These are phyloP conservation scores for Cucumis hystrix DNA, from an alignment of 306 rosid genomes.

Conservation along the genomic window DNA sequence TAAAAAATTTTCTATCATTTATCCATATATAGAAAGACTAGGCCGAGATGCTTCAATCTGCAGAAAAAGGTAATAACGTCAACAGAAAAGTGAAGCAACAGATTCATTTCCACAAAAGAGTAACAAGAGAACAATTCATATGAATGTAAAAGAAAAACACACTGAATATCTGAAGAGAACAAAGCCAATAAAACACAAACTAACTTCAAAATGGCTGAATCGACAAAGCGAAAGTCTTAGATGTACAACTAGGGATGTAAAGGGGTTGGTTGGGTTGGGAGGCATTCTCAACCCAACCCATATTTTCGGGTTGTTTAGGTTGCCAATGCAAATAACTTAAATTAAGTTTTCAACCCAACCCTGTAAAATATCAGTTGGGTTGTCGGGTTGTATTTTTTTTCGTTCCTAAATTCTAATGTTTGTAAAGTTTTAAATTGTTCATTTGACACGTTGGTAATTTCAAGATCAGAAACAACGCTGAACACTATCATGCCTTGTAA, in stretches of 20 bases:
- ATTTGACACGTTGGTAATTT: background rate
- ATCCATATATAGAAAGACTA: background rate
- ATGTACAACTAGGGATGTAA: constrained; percentile 16
- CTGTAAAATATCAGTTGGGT: too few species aligned
- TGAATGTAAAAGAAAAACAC: background rate
- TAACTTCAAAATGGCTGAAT: constrained; percentile 6
- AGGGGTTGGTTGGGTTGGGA: too few species aligned
- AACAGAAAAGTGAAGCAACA: background rate
- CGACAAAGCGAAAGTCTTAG: constrained; percentile 19
- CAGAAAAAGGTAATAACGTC: background rate
- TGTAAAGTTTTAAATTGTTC: too few species aligned
- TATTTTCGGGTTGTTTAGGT: too few species aligned
- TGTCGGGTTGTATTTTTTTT: too few species aligned
- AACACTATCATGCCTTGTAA: background rate
- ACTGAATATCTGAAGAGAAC: background rate
- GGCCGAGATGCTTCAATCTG: background rate
- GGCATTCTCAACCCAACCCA: too few species aligned
- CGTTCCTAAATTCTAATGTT: too few species aligned
- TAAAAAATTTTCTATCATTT: too few species aligned
- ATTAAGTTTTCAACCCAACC: too few species aligned
- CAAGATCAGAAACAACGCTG: background rate
- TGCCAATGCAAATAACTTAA: too few species aligned
- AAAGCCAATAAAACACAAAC: background rate
- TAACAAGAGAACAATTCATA: background rate
- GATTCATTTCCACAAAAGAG: background rate